phyloP scores from a whole-genome alignment of 1,284 basidiomycete species.

The Pseudozyma tsukubaensis region DNA sequence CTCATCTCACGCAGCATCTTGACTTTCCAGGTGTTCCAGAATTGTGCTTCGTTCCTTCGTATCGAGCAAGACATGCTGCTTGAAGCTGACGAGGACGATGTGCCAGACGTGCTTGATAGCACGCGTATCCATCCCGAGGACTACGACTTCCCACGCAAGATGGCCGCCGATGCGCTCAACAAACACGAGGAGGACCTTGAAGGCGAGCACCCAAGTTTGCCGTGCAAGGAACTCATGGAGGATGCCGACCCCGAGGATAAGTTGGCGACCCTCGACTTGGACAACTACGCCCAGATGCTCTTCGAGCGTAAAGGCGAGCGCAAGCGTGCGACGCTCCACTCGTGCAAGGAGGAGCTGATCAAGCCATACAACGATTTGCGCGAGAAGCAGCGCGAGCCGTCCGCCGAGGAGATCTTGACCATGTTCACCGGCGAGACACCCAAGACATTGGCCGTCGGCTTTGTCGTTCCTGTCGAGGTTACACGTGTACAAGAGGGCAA shows the following conservation, averaged over 20 bases:
- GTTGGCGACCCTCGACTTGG: constrained; percentile 89
- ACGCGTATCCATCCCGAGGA: constrained; percentile 98
- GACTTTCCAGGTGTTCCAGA: constrained; percentile 60
- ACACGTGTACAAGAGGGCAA: constrained; percentile 72
- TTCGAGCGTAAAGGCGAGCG: constrained; percentile 72
- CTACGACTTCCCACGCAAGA: constrained; percentile 96
- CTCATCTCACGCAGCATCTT: constrained; percentile 57
- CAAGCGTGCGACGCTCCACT: constrained; percentile 77
- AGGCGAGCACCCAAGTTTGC: constrained; percentile 60
- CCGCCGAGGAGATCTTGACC: constrained; percentile 84
- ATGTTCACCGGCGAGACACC: constrained; percentile 95
- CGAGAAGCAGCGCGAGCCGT: constrained; percentile 76
- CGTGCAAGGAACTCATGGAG: constrained; percentile 78
- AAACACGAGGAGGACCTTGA: constrained; percentile 71
- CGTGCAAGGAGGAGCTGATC: constrained; percentile 80
- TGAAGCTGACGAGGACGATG: constrained; percentile 76
- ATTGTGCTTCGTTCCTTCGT: constrained; percentile 79
- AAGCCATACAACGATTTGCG: constrained; percentile 85
- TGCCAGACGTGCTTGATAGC: constrained; percentile 89
- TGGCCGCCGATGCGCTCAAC: constrained; percentile 97
- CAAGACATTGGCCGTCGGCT: constrained; percentile 80
- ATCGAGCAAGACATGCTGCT: constrained; percentile 72
- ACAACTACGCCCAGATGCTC: constrained; percentile 95
- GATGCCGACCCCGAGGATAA: constrained; percentile 84
- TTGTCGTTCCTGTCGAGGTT: constrained; percentile 85